Evolutionary conservation across 495 filamentous ascomycete species (phyloP).

Genomic region (Friedmanniomyces simplex): DNA sequence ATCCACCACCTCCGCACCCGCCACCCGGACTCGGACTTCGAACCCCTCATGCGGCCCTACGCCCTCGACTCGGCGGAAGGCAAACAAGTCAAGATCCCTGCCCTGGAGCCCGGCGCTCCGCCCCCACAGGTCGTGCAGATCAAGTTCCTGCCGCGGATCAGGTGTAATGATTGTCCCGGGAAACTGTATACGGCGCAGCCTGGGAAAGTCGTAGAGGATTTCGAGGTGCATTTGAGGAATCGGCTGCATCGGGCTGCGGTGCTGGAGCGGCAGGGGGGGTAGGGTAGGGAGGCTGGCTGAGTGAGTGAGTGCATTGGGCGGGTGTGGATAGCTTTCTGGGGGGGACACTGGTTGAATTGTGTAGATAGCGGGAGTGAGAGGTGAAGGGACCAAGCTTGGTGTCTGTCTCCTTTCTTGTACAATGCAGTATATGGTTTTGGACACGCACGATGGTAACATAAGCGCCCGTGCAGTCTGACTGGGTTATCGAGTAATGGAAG

Average conservation of each 20-base stretch:
- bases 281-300: neutral
- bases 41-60: slow-evolving; percentile 77
- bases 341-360: neutral
- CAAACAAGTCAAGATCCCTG: slow-evolving; percentile 29
- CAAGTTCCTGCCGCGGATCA: slow-evolving; percentile 72
- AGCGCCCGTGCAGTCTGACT: no score
- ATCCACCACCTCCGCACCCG: slow-evolving; percentile 50
- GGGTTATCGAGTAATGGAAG: no score
- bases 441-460: neutral
- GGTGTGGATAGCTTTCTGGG: no score
- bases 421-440: neutral
- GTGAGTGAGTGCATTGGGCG: neutral
- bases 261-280: slow-evolving; percentile 37
- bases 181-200: slow-evolving; percentile 88
- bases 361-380: neutral
- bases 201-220: slow-evolving; percentile 72
- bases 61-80: no score
- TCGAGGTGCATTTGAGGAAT: slow-evolving; percentile 82
- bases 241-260: slow-evolving; percentile 65
- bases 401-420: no score
- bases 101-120: slow-evolving; percentile 31
- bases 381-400: no score
- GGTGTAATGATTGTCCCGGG: slow-evolving; percentile 82
- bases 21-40: slow-evolving; percentile 71
- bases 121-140: slow-evolving; percentile 50